A percentile compares a stretch with the other conserved stretches of the same genome.
These are phyloP conservation scores for Penicillium sp. DNA, from an alignment of 2,329 filamentous ascomycete genomes.

Conservation along the genomic window DNA sequence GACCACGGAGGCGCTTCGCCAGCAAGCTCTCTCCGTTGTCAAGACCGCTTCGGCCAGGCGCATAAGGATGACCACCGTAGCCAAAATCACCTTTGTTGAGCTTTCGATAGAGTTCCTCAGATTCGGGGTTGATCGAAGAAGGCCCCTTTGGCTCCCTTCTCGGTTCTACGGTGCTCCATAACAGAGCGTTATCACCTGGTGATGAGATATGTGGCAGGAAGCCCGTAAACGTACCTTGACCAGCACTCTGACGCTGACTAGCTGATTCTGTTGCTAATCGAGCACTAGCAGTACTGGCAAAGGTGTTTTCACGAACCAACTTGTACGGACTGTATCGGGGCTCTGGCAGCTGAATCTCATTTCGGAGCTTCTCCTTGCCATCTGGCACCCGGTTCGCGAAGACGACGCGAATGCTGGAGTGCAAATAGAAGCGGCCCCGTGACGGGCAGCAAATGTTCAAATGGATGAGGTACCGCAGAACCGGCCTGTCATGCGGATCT, in stretches of 20 bases:
- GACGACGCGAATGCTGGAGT: constrained; percentile 87
- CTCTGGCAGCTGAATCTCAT: constrained; percentile 83
- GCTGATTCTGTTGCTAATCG: constrained; percentile 56
- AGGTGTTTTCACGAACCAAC: constrained; percentile 45
- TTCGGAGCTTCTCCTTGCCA: constrained; percentile 84
- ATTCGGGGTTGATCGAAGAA: constrained; percentile 23
- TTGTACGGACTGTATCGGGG: constrained; percentile 84
- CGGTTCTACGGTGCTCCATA: constrained; percentile 7
- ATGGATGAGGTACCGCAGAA: constrained; percentile 83
- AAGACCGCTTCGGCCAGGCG: constrained; percentile 34
- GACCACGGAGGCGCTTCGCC: constrained; percentile 60
- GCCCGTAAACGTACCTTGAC: constrained; percentile 27
- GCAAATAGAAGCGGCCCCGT: constrained; percentile 78
- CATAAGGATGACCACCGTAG: constrained; percentile 54
- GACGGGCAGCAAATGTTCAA: constrained; percentile 85
- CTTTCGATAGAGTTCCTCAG: constrained; percentile 54
- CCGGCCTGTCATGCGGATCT: constrained; percentile 51
- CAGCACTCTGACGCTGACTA: constrained; percentile 53
- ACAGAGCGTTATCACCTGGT: constrained; percentile 7
- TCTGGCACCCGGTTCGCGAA: constrained; percentile 96
- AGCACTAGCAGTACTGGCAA: constrained; percentile 38
- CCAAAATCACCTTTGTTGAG: constrained; percentile 60
- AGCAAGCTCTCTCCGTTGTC: constrained; percentile 60
- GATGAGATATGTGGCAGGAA: constrained; percentile 10
- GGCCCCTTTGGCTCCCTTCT: constrained; percentile 8